Evolutionary conservation across 2,329 filamentous ascomycete species (phyloP).

Genomic region (Sporothrix mexicana): DNA sequence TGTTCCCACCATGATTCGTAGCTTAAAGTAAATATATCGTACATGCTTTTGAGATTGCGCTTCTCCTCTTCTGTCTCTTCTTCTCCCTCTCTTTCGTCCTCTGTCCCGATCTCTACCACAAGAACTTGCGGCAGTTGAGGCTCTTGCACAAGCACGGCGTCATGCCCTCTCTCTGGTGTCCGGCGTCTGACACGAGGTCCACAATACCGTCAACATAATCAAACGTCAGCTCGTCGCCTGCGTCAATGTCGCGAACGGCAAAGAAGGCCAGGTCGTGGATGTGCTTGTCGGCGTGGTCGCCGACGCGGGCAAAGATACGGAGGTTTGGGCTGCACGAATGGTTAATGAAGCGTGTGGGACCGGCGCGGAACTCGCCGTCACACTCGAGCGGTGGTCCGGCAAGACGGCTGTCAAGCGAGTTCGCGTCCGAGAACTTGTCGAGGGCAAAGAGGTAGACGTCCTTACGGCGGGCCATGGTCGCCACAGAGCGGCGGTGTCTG

Average conservation of each 20-base stretch:
- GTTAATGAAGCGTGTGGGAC: slow-evolving; percentile 81
- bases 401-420: slow-evolving; percentile 62
- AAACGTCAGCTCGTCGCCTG: slow-evolving; percentile 75
- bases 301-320: slow-evolving; percentile 78
- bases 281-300: slow-evolving; percentile 74
- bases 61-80: neutral
- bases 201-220: slow-evolving; percentile 75
- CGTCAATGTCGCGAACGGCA: slow-evolving; percentile 68
- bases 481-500: slow-evolving; percentile 63
- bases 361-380: slow-evolving; percentile 77
- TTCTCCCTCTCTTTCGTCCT: neutral
- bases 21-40: neutral
- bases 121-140: slow-evolving; percentile 68
- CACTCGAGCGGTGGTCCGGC: slow-evolving; percentile 63
- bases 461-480: slow-evolving; percentile 65
- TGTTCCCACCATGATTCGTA: slow-evolving; percentile 9
- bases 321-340: slow-evolving; percentile 82
- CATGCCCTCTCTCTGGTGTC: slow-evolving; percentile 58
- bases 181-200: slow-evolving; percentile 55
- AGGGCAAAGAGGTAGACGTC: slow-evolving; percentile 80
- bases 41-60: neutral
- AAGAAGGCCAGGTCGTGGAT: slow-evolving; percentile 81
- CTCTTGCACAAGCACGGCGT: slow-evolving; percentile 67
- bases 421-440: slow-evolving; percentile 74
- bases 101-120: slow-evolving; percentile 60